These are phyloP conservation scores for Conidiobolus incongruus DNA, from an alignment of 371 early-diverging fungal species.

Conservation along the genomic window DNA sequence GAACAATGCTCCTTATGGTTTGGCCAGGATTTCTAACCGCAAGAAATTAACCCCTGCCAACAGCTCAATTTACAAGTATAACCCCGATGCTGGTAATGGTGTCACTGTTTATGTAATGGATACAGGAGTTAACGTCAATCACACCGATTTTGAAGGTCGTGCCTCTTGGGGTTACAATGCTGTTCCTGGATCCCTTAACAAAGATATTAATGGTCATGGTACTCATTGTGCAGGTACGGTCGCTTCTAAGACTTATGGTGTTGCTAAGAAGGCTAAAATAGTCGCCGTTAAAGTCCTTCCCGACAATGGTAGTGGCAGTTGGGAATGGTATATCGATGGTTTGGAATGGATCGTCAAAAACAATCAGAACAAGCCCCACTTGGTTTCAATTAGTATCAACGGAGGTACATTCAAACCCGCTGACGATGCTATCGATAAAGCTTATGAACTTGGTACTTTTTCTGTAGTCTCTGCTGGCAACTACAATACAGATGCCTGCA, in stretches of 20 bases:
- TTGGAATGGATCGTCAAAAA: no score
- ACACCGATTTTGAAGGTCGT: no score
- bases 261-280: slow-evolving; percentile 45
- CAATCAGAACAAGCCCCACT: no score
- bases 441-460: no score
- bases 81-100: slow-evolving; percentile 17
- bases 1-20: no score
- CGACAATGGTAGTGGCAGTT: slow-evolving; percentile 7
- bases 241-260: slow-evolving; percentile 37
- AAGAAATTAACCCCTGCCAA: slow-evolving; percentile 15
- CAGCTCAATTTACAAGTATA: slow-evolving; percentile 18
- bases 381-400: no score
- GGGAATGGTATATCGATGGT: no score
- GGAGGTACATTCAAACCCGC: no score
- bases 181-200: slow-evolving; percentile 19
- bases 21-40: slow-evolving; percentile 21
- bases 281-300: slow-evolving; percentile 40
- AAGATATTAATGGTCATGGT: slow-evolving; percentile 27
- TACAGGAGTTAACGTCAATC: slow-evolving; percentile 35
- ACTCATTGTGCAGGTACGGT: slow-evolving; percentile 64
- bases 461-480: no score
- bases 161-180: no score
- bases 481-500: no score
- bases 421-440: no score
- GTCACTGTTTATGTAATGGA: slow-evolving; percentile 51